Evolutionary conservation across 1,139 yeast genomes (phyloP).

Genomic region (Geotrichum carabidarum): DNA sequence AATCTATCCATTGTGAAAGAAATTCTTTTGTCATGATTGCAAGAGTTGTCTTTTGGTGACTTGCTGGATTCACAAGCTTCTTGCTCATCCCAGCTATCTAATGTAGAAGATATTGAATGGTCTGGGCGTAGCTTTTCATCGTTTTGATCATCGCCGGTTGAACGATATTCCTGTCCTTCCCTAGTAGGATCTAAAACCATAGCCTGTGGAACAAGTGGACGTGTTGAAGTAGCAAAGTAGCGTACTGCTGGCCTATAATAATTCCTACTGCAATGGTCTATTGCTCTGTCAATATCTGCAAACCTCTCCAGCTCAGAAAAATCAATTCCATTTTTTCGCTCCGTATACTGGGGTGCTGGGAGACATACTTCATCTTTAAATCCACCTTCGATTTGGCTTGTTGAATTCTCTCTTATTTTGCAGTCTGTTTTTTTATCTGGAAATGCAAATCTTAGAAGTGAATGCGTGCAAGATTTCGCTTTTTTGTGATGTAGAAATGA

Average conservation of each 20-base stretch:
- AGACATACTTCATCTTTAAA: constrained; percentile 97
- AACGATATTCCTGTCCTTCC: not conserved
- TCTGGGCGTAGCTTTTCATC: not conserved
- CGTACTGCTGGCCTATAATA: constrained; percentile 15
- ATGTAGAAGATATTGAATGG: not conserved
- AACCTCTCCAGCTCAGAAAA: constrained; percentile 39
- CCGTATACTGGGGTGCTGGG: constrained; percentile 71
- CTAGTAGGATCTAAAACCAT: constrained; percentile 5
- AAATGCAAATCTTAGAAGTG: not conserved
- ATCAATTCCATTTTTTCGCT: constrained; percentile 35
- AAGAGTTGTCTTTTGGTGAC: not conserved
- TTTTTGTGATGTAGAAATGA: constrained; percentile 7
- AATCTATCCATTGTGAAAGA: constrained; percentile 51
- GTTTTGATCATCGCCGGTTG: not conserved
- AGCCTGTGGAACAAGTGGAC: constrained; percentile 19
- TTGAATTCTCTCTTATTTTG: constrained; percentile 26
- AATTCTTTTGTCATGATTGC: constrained; percentile 37
- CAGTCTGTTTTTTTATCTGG: constrained; percentile 9
- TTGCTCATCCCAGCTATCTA: not conserved
- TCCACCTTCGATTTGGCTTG: constrained; percentile 44
- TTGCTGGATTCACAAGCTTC: not conserved
- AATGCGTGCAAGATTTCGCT: constrained; percentile 17
- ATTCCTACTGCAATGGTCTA: constrained; percentile 6
- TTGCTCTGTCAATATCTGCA: constrained; percentile 26
- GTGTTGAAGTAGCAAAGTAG: constrained; percentile 1